Evolutionary conservation across 2,329 filamentous ascomycete species (phyloP).

Genomic region (Beauveria australis): DNA sequence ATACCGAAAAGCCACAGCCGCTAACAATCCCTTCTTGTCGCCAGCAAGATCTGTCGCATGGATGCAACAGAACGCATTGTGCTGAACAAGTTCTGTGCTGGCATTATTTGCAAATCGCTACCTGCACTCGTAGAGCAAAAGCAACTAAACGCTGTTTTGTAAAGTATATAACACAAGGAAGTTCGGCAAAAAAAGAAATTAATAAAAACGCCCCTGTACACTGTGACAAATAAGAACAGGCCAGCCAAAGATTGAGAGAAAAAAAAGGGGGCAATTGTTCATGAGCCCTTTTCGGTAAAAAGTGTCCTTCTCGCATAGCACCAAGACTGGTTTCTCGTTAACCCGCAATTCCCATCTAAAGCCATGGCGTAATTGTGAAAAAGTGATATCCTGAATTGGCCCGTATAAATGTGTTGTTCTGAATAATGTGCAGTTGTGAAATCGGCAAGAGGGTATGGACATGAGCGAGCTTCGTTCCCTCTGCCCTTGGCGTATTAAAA

Average conservation of each 20-base stretch:
- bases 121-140: not conserved
- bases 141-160: slow-evolving; percentile 1
- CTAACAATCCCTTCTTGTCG: not conserved
- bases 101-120: not conserved
- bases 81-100: not conserved
- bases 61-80: not conserved
- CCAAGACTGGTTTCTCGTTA: slow-evolving; percentile 8
- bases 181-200: not conserved
- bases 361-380: not conserved
- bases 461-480: slow-evolving; percentile 7
- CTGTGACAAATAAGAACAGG: slow-evolving; percentile 4
- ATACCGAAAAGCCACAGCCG: not conserved
- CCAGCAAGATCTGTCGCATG: not conserved
- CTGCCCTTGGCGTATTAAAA: slow-evolving; percentile 14
- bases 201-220: slow-evolving; percentile 8
- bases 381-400: slow-evolving; percentile 9
- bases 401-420: slow-evolving; percentile 4
- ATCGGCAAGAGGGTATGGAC: slow-evolving; percentile 10
- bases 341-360: slow-evolving; percentile 7
- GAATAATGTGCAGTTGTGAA: slow-evolving; percentile 11
- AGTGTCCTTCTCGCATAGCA: not conserved
- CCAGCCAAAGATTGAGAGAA: slow-evolving; percentile 1
- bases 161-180: slow-evolving; percentile 8
- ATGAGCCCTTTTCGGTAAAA: not conserved
- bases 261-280: not conserved